Conservation (phyloP, 108 stramenopile genomes). For the Schizochytrium sp. region DNA sequence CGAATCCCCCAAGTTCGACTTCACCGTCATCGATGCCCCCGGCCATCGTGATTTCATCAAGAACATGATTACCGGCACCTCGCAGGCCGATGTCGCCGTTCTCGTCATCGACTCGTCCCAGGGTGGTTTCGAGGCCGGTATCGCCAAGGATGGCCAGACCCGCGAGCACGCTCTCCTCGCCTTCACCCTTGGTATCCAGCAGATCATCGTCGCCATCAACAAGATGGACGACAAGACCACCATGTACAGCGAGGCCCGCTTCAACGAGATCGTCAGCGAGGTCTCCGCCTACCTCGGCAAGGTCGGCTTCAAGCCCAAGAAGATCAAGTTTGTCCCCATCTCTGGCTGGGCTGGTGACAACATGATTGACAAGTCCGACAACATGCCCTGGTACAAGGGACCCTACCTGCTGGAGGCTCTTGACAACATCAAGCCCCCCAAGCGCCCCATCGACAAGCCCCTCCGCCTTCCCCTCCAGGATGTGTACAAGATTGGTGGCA, state of each 20-base stretch:
- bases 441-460: constrained; percentile 77
- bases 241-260: constrained; percentile 75
- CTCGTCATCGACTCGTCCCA: constrained; percentile 73
- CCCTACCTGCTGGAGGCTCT: constrained; percentile 82
- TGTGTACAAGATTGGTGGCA: constrained; percentile 87
- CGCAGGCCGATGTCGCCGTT: constrained; percentile 85
- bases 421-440: constrained; percentile 69
- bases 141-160: constrained; percentile 79
- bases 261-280: constrained; percentile 73
- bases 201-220: constrained; percentile 90
- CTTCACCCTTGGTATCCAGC: constrained; percentile 85
- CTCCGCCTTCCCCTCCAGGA: constrained; percentile 91
- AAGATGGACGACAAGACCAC: constrained; percentile 88
- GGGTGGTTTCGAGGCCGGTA: constrained; percentile 78
- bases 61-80: constrained; percentile 92
- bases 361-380: constrained; percentile 73
- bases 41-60: constrained; percentile 77
- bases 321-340: constrained; percentile 85
- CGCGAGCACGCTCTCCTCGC: constrained; percentile 85
- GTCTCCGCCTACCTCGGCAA: constrained; percentile 51
- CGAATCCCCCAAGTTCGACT: constrained; percentile 72
- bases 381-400: constrained; percentile 88
- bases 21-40: constrained; percentile 88
- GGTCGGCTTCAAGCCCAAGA: constrained; percentile 59
- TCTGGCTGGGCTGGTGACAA: constrained; percentile 91